These are phyloP conservation scores for Chondrus crispus DNA, from an alignment of 23 red algal genomes.

Conservation along the genomic window DNA sequence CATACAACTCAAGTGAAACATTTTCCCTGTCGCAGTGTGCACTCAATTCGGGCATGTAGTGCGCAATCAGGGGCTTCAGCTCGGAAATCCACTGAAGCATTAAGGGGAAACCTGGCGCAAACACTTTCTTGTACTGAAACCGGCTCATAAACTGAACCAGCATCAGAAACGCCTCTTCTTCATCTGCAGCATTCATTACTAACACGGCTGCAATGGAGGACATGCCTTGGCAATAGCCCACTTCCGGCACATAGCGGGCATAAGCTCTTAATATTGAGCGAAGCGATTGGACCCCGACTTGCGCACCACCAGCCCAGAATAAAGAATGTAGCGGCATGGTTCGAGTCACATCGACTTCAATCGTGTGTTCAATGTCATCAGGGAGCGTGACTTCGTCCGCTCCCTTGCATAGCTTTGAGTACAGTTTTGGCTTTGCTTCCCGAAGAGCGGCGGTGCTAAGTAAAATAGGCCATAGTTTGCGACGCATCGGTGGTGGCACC, in stretches of 20 bases:
- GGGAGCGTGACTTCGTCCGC: conserved; percentile 35
- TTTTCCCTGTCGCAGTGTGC: conserved; percentile 56
- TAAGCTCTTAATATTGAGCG: conserved; percentile 85
- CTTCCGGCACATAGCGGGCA: conserved; percentile 77
- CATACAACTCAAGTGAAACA: conserved; percentile 73
- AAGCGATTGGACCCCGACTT: conserved; percentile 78
- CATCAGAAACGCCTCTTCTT: conserved; percentile 85
- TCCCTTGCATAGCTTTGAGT: conserved; percentile 23
- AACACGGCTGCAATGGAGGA: conserved; percentile 85
- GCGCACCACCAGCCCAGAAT: conserved; percentile 90
- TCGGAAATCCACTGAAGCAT: conserved; percentile 78
- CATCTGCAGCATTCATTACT: conserved; percentile 73
- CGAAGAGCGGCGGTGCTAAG: conserved; percentile 31
- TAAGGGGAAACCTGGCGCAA: conserved; percentile 75
- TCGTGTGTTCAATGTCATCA: conserved; percentile 79
- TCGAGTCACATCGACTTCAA: conserved; percentile 84
- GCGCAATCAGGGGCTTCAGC: conserved; percentile 66
- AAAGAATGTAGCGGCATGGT: conserved; percentile 84
- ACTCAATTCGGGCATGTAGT: conserved; percentile 73
- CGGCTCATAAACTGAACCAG: conserved; percentile 88
- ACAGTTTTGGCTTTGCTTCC: conserved; percentile 38
- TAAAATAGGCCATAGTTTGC: conserved; percentile 59
- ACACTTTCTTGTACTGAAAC: conserved; percentile 87
- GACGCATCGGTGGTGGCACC: conserved; percentile 36
- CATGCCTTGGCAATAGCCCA: conserved; percentile 99